Percentiles rank a stretch among this genome's conserved stretches.
These are phyloP conservation scores for Penicillium arizonense DNA, from an alignment of 495 filamentous ascomycete genomes.

Conservation along the genomic window DNA sequence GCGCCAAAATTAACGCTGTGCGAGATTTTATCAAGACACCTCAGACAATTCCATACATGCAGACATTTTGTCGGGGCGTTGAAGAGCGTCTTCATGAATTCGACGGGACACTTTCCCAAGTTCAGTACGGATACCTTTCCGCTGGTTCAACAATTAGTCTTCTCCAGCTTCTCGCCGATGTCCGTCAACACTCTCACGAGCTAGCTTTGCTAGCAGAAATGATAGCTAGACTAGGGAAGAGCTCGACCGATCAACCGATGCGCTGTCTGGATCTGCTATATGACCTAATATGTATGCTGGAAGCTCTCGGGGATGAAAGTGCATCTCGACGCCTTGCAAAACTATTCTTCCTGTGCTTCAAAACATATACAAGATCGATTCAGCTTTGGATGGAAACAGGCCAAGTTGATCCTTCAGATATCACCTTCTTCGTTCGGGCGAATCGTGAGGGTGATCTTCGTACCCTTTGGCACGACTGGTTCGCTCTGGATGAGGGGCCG, in stretches of 20 bases:
- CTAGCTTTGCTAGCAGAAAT: slow-evolving; percentile 53
- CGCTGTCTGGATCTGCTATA: slow-evolving; percentile 72
- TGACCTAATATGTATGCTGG: slow-evolving; percentile 62
- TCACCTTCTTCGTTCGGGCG: slow-evolving; percentile 72
- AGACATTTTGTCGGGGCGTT: slow-evolving; percentile 54
- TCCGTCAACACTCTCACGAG: slow-evolving; percentile 51
- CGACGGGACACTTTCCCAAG: slow-evolving; percentile 40
- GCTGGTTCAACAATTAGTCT: slow-evolving; percentile 46
- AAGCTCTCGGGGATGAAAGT: slow-evolving; percentile 62
- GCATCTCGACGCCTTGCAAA: slow-evolving; percentile 59
- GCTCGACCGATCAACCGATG: slow-evolving; percentile 42
- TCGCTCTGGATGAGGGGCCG: slow-evolving; percentile 53
- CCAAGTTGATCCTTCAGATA: slow-evolving; percentile 58
- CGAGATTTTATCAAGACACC: slow-evolving; percentile 42
- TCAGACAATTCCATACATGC: slow-evolving; percentile 47
- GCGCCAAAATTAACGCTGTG: slow-evolving; percentile 42
- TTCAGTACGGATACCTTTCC: slow-evolving; percentile 44
- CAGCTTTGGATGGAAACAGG: slow-evolving; percentile 84
- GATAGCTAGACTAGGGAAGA: slow-evolving; percentile 26
- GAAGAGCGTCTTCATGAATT: slow-evolving; percentile 41
- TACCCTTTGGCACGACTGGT: slow-evolving; percentile 76
- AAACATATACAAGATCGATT: slow-evolving; percentile 77
- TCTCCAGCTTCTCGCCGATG: slow-evolving; percentile 58
- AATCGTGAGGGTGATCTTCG: slow-evolving; percentile 54
- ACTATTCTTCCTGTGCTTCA: slow-evolving; percentile 81